Percentiles rank a stretch among this genome's conserved stretches.
Conservation (phyloP, 1,284 basidiomycete species). For the Microbotryum silenes-acaulis region DNA sequence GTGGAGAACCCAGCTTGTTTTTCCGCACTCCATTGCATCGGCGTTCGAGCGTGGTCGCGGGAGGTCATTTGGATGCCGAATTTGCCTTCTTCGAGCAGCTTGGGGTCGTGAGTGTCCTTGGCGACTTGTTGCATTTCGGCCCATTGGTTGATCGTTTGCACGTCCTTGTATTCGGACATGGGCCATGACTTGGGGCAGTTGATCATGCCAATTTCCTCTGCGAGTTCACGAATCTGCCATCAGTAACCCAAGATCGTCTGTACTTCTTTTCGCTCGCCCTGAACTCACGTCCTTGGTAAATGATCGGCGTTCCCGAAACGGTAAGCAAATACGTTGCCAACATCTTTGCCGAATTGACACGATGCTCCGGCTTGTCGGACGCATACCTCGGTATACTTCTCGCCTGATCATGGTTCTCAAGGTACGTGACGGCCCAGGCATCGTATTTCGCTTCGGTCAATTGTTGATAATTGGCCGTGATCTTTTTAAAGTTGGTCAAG, state of each 20-base stretch:
- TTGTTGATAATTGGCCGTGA: slow-evolving; percentile 50
- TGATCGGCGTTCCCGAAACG: slow-evolving; percentile 58
- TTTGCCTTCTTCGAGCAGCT: slow-evolving; percentile 52
- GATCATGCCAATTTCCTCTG: slow-evolving; percentile 58
- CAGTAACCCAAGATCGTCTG: background rate
- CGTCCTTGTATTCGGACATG: slow-evolving; percentile 42
- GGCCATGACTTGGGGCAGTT: slow-evolving; percentile 61
- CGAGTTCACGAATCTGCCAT: background rate
- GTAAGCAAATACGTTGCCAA: slow-evolving; percentile 56
- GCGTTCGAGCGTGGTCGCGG: slow-evolving; percentile 61
- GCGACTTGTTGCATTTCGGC: slow-evolving; percentile 39
- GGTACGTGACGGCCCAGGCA: slow-evolving; percentile 8
- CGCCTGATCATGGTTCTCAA: slow-evolving; percentile 60
- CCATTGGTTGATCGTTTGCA: slow-evolving; percentile 36
- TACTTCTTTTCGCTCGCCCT: no score
- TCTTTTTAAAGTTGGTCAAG: slow-evolving; percentile 52
- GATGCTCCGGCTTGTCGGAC: slow-evolving; percentile 53
- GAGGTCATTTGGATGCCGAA: slow-evolving; percentile 55
- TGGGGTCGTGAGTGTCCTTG: slow-evolving; percentile 45
- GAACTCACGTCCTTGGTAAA: slow-evolving; percentile 54
- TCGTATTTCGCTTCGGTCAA: slow-evolving; percentile 41
- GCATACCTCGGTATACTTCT: slow-evolving; percentile 54
- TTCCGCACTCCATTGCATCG: slow-evolving; percentile 59
- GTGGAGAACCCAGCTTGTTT: slow-evolving; percentile 58
- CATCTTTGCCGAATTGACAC: slow-evolving; percentile 55